Conservation (phyloP, 1,139 yeast species). For the Lodderomyces metapsilosis region DNA sequence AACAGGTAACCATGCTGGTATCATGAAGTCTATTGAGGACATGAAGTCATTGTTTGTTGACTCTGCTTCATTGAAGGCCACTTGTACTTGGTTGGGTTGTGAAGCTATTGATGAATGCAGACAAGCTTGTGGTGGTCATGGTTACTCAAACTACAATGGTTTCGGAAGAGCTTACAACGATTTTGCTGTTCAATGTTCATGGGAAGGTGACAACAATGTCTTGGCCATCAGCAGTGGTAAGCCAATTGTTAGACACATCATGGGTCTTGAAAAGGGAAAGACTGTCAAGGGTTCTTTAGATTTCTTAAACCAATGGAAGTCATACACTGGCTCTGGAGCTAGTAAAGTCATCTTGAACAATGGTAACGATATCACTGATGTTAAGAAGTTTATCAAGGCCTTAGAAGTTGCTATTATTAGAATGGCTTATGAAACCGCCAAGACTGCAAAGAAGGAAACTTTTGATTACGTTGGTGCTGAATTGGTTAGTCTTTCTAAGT, state of each 20-base stretch:
- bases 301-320: conserved; percentile 38
- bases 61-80: conserved; percentile 48
- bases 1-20: conserved; percentile 32
- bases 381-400: conserved; percentile 34
- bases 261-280: conserved; percentile 32
- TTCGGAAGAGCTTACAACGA: conserved; percentile 49
- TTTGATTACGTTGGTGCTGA: conserved; percentile 56
- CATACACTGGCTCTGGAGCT: conserved; percentile 22
- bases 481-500: conserved; percentile 57
- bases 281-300: conserved; percentile 36
- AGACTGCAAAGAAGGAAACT: conserved; percentile 28
- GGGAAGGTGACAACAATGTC: conserved; percentile 55
- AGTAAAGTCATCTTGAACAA: conserved; percentile 25
- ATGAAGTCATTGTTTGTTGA: conserved; percentile 47
- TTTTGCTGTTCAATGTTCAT: conserved; percentile 53
- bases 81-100: conserved; percentile 50
- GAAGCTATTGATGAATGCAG: conserved; percentile 47
- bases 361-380: conserved; percentile 29
- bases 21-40: conserved; percentile 37
- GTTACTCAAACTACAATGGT: conserved; percentile 48
- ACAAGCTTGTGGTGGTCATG: conserved; percentile 55
- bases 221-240: conserved; percentile 48
- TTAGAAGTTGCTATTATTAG: conserved; percentile 45
- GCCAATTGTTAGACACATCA: conserved; percentile 40
- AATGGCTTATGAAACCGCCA: conserved; percentile 32